Base-by-base conservation (phyloP, 805 yeast genomes). In the Ogataea ramenticola region DNA sequence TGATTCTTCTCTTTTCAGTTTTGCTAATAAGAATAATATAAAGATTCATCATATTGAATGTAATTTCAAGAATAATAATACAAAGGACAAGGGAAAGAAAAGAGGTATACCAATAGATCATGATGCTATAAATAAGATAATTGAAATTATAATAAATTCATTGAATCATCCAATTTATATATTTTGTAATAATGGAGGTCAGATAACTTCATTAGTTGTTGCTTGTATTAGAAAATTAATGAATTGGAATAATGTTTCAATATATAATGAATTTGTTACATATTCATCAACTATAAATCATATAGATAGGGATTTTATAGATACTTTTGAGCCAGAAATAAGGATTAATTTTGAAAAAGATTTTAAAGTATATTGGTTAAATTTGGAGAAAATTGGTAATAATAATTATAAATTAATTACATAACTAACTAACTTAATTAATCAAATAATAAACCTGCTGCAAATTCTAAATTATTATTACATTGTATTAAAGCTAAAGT, bases 111-210 rank as follows among this genome's bases (percentile, higher is more conserved):
- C 96, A 1, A 68, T 90, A 33, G 86, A 83, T 20, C 77, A 79
- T 52, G 72, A 76, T 14, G 75, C 79, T 1, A 84, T 84, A 0
- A 60, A 73, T 1, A 66, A 71, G 40, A 82, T 83, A 1, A 61
- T 91, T n/a, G 77, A 76, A 46, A 64, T 77, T 34, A 66, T 89
- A 46, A 67, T 83, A 14, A 79, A 83, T 55, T 66, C 70, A 21
- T 72, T 74, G 17, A 66, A 71, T 49, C 75, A 81, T 11, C 96
- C 97, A 0, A 67, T 84, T 2, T 90, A 85, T 58, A 60, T 91
- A 5, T 96, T 91, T 62, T 91, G 98, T 61, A 66, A 81, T 22
- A 90, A 88, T 57, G 98, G 97, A 0, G 89, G 95, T 10, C 89
- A 87, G 50, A 83, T 86, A 2, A 86, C 96, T 0, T 78, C 91